phyloP scores from a whole-genome alignment of 83 land plant species.

The Thuja plicata region DNA sequence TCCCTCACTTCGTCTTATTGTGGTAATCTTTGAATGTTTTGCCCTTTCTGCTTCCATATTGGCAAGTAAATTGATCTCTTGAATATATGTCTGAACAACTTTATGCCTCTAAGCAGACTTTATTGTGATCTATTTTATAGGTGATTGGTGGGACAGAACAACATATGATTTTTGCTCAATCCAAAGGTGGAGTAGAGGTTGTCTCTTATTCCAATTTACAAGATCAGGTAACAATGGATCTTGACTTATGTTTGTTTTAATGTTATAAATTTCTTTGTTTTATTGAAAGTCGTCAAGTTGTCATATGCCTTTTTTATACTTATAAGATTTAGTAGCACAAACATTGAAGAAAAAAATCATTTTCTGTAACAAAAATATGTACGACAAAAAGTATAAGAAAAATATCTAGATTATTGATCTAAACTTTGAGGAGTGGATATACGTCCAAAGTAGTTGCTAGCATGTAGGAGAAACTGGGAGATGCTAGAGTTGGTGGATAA shows the following conservation, averaged over 20 bases:
- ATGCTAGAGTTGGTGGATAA: neutral
- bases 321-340: neutral
- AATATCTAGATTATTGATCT: neutral
- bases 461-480: neutral
- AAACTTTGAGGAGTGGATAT: neutral
- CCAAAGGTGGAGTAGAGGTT: slow-evolving; percentile 62
- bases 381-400: neutral
- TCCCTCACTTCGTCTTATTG: slow-evolving; percentile 76
- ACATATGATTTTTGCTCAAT: slow-evolving; percentile 61
- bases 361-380: neutral
- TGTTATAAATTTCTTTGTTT: neutral
- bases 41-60: neutral
- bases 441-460: neutral
- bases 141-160: slow-evolving; percentile 86
- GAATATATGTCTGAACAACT: neutral
- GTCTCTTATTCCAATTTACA: slow-evolving; percentile 63
- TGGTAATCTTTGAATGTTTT: slow-evolving; percentile 48
- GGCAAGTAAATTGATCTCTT: neutral
- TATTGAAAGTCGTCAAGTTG: neutral
- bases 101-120: neutral
- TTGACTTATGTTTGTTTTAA: neutral
- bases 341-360: neutral
- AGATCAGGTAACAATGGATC: slow-evolving; percentile 47
- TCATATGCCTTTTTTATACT: neutral
- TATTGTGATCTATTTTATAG: slow-evolving; percentile 23